phyloP scores from a whole-genome alignment of 2,329 filamentous ascomycete genomes.

The Trichothecium roseum region DNA sequence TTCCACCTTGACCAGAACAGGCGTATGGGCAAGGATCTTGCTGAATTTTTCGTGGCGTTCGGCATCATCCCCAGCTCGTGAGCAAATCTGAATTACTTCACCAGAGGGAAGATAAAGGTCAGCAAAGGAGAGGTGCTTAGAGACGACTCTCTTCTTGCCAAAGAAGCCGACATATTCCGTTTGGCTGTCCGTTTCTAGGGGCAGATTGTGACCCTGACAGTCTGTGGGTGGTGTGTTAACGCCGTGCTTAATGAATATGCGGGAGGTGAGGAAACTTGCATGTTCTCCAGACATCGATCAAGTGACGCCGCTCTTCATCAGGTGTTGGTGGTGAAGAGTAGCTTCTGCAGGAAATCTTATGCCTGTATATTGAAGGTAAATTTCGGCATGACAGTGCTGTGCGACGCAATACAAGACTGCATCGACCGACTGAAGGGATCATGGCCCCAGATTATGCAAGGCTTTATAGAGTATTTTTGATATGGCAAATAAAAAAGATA shows the following conservation, averaged over 20 bases:
- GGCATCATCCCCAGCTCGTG: conserved; percentile 24
- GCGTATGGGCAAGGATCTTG: conserved; percentile 37
- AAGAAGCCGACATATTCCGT: conserved; percentile 50
- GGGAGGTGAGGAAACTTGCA: conserved; percentile 12
- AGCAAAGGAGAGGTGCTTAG: conserved; percentile 61
- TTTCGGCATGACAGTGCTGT: background rate
- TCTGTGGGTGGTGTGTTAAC: conserved; percentile 10
- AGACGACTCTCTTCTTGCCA: conserved; percentile 55
- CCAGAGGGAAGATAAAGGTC: conserved; percentile 32
- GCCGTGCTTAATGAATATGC: no score
- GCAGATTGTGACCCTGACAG: conserved; percentile 12
- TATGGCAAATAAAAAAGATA: no score
- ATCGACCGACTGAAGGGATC: conserved; percentile 15
- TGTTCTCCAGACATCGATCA: conserved; percentile 18
- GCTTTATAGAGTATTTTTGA: no score
- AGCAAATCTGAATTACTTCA: conserved; percentile 34
- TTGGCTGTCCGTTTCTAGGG: conserved; percentile 8
- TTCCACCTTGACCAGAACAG: conserved; percentile 37
- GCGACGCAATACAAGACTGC: conserved; percentile 10
- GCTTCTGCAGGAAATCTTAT: conserved; percentile 6
- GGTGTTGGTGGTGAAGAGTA: conserved; percentile 3
- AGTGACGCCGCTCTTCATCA: conserved; percentile 10
- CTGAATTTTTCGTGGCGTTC: conserved; percentile 31
- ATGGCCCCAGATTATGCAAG: no score
- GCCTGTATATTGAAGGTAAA: conserved; percentile 2